Evolutionary conservation across 1,284 basidiomycete genomes (phyloP).

Genomic region (Inonotus hispidus): DNA sequence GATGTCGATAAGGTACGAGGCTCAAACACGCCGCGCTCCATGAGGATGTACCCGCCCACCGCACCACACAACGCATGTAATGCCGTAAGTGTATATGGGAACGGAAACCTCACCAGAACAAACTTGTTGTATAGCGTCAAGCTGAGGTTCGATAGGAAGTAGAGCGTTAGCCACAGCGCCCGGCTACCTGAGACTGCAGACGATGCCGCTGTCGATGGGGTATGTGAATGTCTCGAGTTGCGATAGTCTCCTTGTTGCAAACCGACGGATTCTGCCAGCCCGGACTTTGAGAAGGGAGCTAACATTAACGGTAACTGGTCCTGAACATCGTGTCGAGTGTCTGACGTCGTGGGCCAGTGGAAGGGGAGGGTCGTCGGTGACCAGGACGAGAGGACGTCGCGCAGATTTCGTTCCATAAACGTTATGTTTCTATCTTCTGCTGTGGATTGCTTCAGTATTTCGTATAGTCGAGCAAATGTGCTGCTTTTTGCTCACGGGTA

Average conservation of each 20-base stretch:
- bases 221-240: constrained; percentile 1
- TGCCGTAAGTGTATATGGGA: constrained; percentile 87
- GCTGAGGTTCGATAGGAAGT: constrained; percentile 85
- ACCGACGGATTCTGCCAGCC: neutral
- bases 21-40: constrained; percentile 54
- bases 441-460: neutral
- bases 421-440: neutral
- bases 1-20: constrained; percentile 50
- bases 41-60: constrained; percentile 70
- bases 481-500: neutral
- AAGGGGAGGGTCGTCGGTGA: neutral
- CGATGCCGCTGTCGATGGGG: neutral
- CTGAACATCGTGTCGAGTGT: neutral
- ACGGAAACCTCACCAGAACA: constrained; percentile 85
- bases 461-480: neutral
- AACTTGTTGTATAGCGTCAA: constrained; percentile 92
- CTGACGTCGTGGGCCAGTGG: neutral
- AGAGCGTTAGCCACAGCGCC: constrained; percentile 62
- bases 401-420: constrained; percentile 5
- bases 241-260: neutral
- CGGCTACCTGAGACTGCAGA: neutral
- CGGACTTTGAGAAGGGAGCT: neutral
- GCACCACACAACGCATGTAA: constrained; percentile 81
- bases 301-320: constrained; percentile 4
- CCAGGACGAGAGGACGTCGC: constrained; percentile 6